These are phyloP conservation scores for Oryza glaberrima DNA, from an alignment of 176 grass and related monocot species.

Conservation along the genomic window DNA sequence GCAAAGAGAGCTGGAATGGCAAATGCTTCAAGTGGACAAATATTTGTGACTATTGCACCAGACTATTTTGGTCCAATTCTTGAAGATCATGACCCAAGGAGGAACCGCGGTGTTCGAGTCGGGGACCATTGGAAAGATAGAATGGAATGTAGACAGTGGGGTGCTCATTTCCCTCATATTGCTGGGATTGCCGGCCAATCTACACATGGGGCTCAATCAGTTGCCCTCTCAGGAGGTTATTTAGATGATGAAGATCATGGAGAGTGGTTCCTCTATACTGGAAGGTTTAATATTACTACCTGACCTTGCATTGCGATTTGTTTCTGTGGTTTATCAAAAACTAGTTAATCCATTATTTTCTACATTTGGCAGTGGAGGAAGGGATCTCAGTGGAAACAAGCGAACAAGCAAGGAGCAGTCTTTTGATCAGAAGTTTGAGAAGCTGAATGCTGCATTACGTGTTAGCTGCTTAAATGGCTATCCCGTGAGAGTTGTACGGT, in stretches of 20 bases:
- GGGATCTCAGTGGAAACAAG: constrained; percentile 93
- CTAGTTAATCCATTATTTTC: too few relatives aligned
- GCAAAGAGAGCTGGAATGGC: constrained; percentile 77
- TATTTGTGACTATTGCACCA: constrained; percentile 86
- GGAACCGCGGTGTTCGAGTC: constrained; percentile 61
- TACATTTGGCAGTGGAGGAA: constrained; percentile 61
- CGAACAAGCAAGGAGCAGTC: constrained; percentile 91
- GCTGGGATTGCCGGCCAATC: constrained; percentile 93
- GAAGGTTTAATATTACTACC: constrained; percentile 50
- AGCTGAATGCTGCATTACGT: constrained; percentile 75
- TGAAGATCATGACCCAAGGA: constrained; percentile 72
- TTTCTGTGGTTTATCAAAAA: not conserved
- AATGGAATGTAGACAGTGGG: constrained; percentile 93
- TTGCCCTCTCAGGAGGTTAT: constrained; percentile 88
- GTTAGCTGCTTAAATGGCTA: constrained; percentile 86
- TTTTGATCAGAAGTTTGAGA: constrained; percentile 95
- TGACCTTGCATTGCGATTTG: not conserved
- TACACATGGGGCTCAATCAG: constrained; percentile 72
- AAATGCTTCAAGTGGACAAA: constrained; percentile 90
- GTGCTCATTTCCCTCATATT: constrained; percentile 89
- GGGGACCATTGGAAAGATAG: constrained; percentile 80
- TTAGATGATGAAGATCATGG: constrained; percentile 84
- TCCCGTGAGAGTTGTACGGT: constrained; percentile 89
- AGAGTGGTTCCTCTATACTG: constrained; percentile 95
- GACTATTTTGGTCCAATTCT: constrained; percentile 93